Evolutionary conservation across 208 protist species (phyloP).

Genomic region (Trypanosoma vivax): DNA sequence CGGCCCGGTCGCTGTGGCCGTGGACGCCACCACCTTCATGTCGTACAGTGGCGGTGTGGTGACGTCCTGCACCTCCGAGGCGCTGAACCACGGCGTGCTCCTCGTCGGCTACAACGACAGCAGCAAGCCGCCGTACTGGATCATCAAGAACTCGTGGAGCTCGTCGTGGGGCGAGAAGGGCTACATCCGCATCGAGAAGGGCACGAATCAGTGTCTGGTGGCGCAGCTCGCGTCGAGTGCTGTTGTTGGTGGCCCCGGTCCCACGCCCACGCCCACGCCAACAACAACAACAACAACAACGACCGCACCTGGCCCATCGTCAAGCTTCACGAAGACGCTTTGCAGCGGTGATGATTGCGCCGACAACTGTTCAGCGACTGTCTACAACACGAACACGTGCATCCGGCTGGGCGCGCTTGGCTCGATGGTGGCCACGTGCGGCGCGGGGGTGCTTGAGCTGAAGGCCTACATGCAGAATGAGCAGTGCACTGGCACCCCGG

Average conservation of each 20-base stretch:
- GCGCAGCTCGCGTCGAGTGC: neutral
- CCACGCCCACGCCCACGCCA: neutral
- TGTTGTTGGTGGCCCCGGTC: neutral
- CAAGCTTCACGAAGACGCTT: no score
- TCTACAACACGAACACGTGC: no score
- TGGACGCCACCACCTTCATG: constrained; percentile 1
- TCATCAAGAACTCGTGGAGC: constrained; percentile 80
- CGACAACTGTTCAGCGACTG: no score
- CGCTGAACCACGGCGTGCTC: constrained; percentile 2
- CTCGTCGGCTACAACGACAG: constrained; percentile 38
- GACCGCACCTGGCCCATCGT: no score
- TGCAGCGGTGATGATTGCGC: no score
- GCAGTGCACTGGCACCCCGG: no score
- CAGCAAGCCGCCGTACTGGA: constrained; percentile 65
- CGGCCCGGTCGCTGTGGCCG: constrained; percentile 65
- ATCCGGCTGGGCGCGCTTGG: no score
- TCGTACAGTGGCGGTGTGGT: neutral
- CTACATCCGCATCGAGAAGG: constrained; percentile 7
- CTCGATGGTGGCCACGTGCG: no score
- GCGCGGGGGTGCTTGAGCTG: no score
- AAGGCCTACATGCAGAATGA: no score
- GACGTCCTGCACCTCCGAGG: constrained; percentile 4
- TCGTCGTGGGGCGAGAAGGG: neutral
- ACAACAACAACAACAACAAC: constrained; percentile 21
- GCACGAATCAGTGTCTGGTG: constrained; percentile 2